Evolutionary conservation across 106 monocot genomes (phyloP).

Genomic region (Apostasia shenzhenica): DNA sequence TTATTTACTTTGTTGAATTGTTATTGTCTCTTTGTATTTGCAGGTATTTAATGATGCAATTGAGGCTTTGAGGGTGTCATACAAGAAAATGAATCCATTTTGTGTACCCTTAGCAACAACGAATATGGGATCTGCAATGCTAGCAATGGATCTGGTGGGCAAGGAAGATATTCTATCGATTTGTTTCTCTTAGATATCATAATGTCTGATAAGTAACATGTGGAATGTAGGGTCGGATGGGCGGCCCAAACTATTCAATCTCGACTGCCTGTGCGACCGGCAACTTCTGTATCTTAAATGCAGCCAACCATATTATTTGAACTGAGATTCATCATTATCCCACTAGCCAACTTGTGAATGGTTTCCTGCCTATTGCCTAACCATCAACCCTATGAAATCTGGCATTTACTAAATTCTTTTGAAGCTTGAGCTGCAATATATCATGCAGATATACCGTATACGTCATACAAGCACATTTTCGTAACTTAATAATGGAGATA

Average conservation of each 20-base stretch:
- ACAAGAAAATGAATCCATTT: constrained; percentile 84
- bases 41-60: constrained; percentile 82
- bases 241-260: constrained; percentile 57
- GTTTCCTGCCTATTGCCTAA: too few relatives aligned
- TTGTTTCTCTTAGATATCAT: neutral
- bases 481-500: too few relatives aligned
- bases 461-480: too few relatives aligned
- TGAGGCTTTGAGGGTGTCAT: constrained; percentile 74
- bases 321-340: neutral
- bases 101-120: constrained; percentile 85
- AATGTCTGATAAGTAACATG: neutral
- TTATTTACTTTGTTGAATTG: too few relatives aligned
- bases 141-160: constrained; percentile 80
- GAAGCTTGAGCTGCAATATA: too few relatives aligned
- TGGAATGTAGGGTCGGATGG: constrained; percentile 57
- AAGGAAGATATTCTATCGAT: neutral
- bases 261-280: constrained; percentile 72
- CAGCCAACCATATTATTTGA: constrained; percentile 55
- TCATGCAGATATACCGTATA: too few relatives aligned
- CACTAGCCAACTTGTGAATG: too few relatives aligned
- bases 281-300: constrained; percentile 72
- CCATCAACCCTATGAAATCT: too few relatives aligned
- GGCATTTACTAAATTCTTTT: too few relatives aligned
- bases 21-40: too few relatives aligned
- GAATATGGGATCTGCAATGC: constrained; percentile 86